A percentile compares a stretch with the other conserved stretches of the same genome.
Evolutionary conservation across 78 protist genomes (phyloP).

Genomic region (Cavenderia fasciculata): DNA sequence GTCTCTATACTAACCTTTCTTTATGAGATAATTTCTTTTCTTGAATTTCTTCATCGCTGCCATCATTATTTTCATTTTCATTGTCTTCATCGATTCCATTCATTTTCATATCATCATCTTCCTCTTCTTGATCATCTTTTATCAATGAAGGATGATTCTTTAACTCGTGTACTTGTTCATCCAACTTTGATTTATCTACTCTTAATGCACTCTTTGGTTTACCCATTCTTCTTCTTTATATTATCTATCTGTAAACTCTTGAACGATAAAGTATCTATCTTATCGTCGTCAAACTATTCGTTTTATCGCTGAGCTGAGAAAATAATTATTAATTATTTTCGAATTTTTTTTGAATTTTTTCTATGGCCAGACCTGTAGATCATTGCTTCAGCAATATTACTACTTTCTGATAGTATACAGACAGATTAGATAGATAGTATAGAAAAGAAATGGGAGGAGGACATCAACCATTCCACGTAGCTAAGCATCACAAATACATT

Average conservation of each 20-base stretch:
- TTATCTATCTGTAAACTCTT: neutral
- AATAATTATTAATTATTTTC: neutral
- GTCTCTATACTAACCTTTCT: neutral
- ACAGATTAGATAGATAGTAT: neutral
- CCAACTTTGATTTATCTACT: neutral
- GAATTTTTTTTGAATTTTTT: neutral
- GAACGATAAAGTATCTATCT: neutral
- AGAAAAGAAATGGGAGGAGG: conserved; percentile 14
- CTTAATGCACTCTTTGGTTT: neutral
- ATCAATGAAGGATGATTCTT: conserved; percentile 12
- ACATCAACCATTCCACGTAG: conserved; percentile 48
- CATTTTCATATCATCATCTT: neutral
- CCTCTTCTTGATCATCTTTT: neutral
- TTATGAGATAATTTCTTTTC: conserved; percentile 19
- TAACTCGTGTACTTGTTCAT: neutral
- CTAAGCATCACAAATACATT: conserved; percentile 23
- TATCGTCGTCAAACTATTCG: neutral
- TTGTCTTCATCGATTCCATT: neutral
- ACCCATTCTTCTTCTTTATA: neutral
- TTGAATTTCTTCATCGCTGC: neutral
- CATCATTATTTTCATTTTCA: neutral
- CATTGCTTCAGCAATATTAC: neutral
- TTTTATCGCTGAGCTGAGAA: neutral
- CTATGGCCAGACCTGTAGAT: neutral
- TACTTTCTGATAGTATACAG: neutral